These are phyloP conservation scores for Dothideomycetes sp. DNA, from an alignment of 2,329 filamentous ascomycete genomes.

Conservation along the genomic window DNA sequence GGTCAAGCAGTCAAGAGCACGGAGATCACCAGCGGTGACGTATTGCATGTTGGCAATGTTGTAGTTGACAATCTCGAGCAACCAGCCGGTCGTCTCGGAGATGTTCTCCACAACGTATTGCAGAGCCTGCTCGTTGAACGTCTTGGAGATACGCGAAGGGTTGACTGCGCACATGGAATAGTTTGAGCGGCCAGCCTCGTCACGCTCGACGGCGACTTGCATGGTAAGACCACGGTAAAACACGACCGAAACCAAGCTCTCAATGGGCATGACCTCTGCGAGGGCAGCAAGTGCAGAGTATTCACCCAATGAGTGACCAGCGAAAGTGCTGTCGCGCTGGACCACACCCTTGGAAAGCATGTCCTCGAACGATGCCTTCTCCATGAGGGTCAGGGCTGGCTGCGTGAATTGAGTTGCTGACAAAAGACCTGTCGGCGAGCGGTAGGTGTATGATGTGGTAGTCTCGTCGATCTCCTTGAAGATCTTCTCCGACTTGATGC, in stretches of 20 bases:
- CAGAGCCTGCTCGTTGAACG: constrained; percentile 93
- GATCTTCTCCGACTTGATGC: constrained; percentile 96
- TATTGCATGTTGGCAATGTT: constrained; percentile 63
- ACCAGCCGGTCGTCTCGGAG: constrained; percentile 84
- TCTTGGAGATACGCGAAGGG: constrained; percentile 94
- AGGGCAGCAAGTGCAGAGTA: constrained; percentile 94
- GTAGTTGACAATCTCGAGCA: constrained; percentile 98
- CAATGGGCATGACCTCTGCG: constrained; percentile 99
- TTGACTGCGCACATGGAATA: constrained; percentile 99
- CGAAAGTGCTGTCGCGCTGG: constrained; percentile 91
- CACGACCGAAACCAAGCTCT: constrained; percentile 93
- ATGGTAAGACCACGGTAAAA: constrained; percentile 99
- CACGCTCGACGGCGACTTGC: constrained; percentile 97
- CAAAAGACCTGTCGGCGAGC: constrained; percentile 83
- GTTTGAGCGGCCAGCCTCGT: constrained; percentile 85
- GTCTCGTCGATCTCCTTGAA: constrained; percentile 95
- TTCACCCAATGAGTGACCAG: constrained; percentile 94
- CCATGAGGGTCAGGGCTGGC: constrained; percentile 94
- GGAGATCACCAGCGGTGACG: constrained; percentile 55
- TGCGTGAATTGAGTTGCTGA: constrained; percentile 98
- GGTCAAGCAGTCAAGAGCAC: constrained; percentile 54
- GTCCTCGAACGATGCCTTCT: constrained; percentile 98
- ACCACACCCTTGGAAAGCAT: constrained; percentile 97
- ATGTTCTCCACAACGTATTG: constrained; percentile 97
- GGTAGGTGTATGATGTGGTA: constrained; percentile 93